These are phyloP conservation scores for Plasmodium gaboni DNA, from an alignment of 169 alveolate genomes.

Conservation along the genomic window DNA sequence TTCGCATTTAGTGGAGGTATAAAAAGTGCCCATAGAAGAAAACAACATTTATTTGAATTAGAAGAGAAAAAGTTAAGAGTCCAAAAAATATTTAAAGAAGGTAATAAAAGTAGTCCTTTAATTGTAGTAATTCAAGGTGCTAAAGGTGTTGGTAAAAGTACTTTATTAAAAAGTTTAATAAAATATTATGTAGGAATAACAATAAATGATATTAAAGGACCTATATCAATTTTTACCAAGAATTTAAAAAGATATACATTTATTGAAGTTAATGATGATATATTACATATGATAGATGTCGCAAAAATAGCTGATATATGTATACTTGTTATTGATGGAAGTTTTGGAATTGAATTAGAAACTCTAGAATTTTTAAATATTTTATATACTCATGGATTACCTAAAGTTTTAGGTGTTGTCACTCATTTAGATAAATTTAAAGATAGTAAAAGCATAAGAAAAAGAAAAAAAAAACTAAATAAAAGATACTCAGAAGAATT, in stretches of 20 bases:
- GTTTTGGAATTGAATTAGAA: conserved; percentile 98
- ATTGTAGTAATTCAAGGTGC: conserved; percentile 97
- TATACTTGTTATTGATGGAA: conserved; percentile 96
- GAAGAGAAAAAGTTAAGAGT: conserved; percentile 89
- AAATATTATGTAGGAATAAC: conserved; percentile 93
- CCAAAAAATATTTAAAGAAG: conserved; percentile 88
- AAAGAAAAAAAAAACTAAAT: conserved; percentile 95
- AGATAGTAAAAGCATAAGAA: conserved; percentile 93
- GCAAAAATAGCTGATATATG: conserved; percentile 99
- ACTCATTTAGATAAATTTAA: conserved; percentile 97
- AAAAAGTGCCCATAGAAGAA: conserved; percentile 90
- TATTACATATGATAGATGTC: conserved; percentile 96
- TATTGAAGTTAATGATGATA: conserved; percentile 96
- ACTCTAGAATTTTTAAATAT: conserved; percentile 98
- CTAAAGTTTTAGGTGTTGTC: conserved; percentile 95
- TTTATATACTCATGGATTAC: conserved; percentile 94
- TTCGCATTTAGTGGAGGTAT: conserved; percentile 95
- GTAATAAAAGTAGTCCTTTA: conserved; percentile 91
- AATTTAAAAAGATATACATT: conserved; percentile 96
- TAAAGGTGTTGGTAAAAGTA: conserved; percentile 96
- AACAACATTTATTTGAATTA: conserved; percentile 91
- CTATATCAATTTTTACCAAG: conserved; percentile 96
- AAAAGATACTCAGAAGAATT: conserved; percentile 98
- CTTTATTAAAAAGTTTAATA: conserved; percentile 97
- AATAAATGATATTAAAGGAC: conserved; percentile 90